Base-by-base conservation (phyloP, 192 early-diverging fungal species). In the Neocallimastix lanati region DNA sequence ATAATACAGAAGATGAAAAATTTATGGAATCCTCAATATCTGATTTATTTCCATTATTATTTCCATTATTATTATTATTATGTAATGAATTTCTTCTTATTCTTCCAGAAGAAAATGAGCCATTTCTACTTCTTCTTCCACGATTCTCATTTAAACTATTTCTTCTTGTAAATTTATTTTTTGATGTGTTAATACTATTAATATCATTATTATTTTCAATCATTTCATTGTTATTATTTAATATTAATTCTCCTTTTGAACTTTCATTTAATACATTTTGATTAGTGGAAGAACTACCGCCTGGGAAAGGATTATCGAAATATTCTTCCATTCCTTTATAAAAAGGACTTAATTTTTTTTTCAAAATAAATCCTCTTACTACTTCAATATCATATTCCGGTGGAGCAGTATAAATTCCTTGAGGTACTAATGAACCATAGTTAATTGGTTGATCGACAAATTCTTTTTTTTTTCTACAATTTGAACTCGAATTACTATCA, bases 261-360 rank as follows among this genome's bases (percentile, higher is more conserved):
- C 1, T 37, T 37, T 37, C 36, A 37, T 37, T 14, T 37, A 37
- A 37, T 33, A 11, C n/a, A 21, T 18, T 67, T 67, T 4, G 7
- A 67, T n/a, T 67, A 67, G 6, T 11, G 6, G 50, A 21, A 25
- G 50, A 67, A 67, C 16, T 67, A 7, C 1, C 0, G 0, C 18
- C 7, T 27, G 50, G 50, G 11, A 67, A 67, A n/a, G 50, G 50
- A n/a, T 80, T 80, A 28, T 88, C 88, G 77, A 89, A 89, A 29
- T 88, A 86, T 29, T 92, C 91, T 38, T 91, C 86, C 13, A 91
- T 83, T 58, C 96, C 96, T 77, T 87, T 88, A 85, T 97, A 97
- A 81, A 97, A 97, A 18, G 96, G 96, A 21, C 93, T 89, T 77
- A 97, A 79, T 77, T 89, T 89, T 16, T 93, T 86, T 13, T 89